Conservation (phyloP, 140 eudicot species). For the Stevia rebaudiana region DNA sequence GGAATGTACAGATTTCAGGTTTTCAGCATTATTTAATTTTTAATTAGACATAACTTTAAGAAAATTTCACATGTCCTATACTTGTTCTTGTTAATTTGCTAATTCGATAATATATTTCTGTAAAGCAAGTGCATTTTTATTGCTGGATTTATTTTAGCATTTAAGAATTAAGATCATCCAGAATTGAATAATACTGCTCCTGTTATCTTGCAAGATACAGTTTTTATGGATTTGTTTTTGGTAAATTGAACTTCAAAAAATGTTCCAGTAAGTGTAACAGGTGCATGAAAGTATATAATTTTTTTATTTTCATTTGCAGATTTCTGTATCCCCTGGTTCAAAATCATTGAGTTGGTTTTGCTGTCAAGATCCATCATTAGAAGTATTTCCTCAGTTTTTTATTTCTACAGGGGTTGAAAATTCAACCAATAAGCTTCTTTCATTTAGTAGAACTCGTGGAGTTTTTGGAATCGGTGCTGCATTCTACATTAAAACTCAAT, state of each 20-base stretch:
- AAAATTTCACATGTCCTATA: neutral
- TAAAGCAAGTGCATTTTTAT: too few species aligned
- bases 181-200: neutral
- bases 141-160: too few species aligned
- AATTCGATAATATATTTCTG: too few species aligned
- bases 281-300: neutral
- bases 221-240: neutral
- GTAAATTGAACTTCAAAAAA: neutral
- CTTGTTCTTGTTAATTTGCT: neutral
- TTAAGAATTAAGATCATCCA: neutral
- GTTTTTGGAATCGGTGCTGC: conserved; percentile 83
- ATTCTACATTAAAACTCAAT: conserved; percentile 33
- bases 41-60: neutral
- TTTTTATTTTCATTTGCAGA: conserved; percentile 32
- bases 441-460: conserved; percentile 47
- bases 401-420: conserved; percentile 51
- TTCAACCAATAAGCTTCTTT: conserved; percentile 34
- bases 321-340: conserved; percentile 89
- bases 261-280: too few species aligned
- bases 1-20: conserved; percentile 93
- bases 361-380: conserved; percentile 58
- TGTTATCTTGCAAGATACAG: neutral
- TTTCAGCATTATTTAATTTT: neutral
- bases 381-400: conserved; percentile 82
- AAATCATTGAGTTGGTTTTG: conserved; percentile 79